phyloP scores from a whole-genome alignment of 148 eudicot species.

The Polygonum aviculare region DNA sequence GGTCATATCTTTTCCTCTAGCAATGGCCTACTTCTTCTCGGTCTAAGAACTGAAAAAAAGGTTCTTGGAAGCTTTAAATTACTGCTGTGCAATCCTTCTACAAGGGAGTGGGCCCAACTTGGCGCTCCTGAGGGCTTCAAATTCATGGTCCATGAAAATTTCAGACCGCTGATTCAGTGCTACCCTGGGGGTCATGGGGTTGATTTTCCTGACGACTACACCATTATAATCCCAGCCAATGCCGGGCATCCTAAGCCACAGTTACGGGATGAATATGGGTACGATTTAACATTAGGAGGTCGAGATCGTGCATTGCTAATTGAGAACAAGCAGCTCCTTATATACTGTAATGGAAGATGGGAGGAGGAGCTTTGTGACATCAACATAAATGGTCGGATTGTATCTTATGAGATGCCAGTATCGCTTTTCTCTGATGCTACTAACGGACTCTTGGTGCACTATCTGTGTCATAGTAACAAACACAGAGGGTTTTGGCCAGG shows the following conservation, averaged over 20 bases:
- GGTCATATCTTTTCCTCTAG: background rate
- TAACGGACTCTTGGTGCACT: background rate
- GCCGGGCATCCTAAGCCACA: background rate
- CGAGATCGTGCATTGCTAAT: too few species aligned
- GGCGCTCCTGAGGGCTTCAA: background rate
- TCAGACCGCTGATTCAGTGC: background rate
- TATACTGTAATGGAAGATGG: background rate
- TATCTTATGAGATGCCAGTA: background rate
- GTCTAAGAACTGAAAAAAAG: too few species aligned
- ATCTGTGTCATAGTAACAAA: background rate
- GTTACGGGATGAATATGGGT: background rate
- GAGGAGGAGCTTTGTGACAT: background rate
- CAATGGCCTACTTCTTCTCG: background rate
- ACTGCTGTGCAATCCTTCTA: background rate
- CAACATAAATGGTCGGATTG: background rate
- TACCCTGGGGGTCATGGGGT: background rate
- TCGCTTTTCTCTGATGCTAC: background rate
- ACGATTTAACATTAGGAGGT: background rate
- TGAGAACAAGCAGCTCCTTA: background rate
- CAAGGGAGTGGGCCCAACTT: background rate
- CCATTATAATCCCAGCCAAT: background rate
- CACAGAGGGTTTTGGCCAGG: background rate
- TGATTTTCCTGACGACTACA: background rate
- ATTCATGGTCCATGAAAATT: background rate
- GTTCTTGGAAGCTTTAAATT: too few species aligned